These are phyloP conservation scores for Chaetomiaceae sp. DNA, from an alignment of 2,329 filamentous ascomycete species.

Conservation along the genomic window DNA sequence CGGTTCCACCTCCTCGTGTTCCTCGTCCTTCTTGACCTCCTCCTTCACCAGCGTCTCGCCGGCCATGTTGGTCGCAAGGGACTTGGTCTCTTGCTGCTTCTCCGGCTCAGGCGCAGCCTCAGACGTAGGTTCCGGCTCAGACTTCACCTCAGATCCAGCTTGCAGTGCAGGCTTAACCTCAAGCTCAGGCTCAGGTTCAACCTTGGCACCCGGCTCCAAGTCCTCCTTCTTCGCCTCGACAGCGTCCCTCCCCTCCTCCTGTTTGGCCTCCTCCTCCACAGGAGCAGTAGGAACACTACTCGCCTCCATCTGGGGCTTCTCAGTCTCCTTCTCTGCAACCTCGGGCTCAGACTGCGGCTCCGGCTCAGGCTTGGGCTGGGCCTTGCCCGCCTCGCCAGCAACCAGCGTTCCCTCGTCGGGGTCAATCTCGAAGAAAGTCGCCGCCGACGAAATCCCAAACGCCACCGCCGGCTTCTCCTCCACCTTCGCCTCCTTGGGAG, in stretches of 20 bases:
- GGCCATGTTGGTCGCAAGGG: conserved; percentile 40
- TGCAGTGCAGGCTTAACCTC: no score
- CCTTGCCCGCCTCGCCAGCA: conserved; percentile 17
- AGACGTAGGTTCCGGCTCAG: background rate
- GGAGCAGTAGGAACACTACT: background rate
- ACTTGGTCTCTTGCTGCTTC: conserved; percentile 29
- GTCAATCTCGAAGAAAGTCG: conserved; percentile 51
- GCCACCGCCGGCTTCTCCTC: conserved; percentile 35
- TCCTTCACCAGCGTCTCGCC: conserved; percentile 42
- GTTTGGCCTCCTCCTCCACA: background rate
- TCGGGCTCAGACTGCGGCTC: conserved; percentile 6
- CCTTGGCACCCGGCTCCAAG: background rate
- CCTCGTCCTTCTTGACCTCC: conserved; percentile 32
- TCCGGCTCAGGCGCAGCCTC: background rate
- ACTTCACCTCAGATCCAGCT: no score
- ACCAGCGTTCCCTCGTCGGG: conserved; percentile 46
- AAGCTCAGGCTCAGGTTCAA: conserved; percentile 3
- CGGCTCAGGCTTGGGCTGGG: conserved; percentile 6
- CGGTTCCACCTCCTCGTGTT: conserved; percentile 17
- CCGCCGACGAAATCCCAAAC: conserved; percentile 45
- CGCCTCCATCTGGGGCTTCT: background rate
- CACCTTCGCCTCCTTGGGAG: no score
- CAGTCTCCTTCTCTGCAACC: conserved; percentile 5
- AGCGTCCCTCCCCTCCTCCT: background rate
- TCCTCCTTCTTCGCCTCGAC: background rate